Evolutionary conservation across 2,329 filamentous ascomycete species (phyloP).

Genomic region (Ambrosiella xylebori): DNA sequence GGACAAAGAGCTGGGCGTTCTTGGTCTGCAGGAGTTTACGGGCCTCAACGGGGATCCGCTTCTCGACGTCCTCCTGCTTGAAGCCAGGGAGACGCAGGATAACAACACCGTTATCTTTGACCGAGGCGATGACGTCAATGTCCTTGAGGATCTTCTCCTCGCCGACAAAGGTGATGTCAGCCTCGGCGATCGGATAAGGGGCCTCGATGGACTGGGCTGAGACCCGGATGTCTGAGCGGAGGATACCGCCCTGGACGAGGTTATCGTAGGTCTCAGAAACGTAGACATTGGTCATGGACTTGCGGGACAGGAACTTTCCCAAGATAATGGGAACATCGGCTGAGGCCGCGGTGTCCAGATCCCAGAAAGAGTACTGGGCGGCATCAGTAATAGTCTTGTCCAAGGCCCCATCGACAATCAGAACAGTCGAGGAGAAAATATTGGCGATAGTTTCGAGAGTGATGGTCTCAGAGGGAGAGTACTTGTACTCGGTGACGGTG

Average conservation of each 20-base stretch:
- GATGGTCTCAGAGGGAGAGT: slow-evolving; percentile 48
- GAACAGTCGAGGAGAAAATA: slow-evolving; percentile 32
- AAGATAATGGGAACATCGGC: slow-evolving; percentile 45
- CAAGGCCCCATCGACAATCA: slow-evolving; percentile 32
- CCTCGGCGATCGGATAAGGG: slow-evolving; percentile 62
- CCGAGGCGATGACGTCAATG: slow-evolving; percentile 52
- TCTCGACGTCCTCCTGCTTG: slow-evolving; percentile 81
- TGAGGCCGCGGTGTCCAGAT: slow-evolving; percentile 57
- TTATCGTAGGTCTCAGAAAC: slow-evolving; percentile 46
- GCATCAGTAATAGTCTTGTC: slow-evolving; percentile 25
- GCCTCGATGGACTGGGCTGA: slow-evolving; percentile 72
- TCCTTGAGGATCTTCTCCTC: slow-evolving; percentile 65
- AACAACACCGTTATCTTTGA: slow-evolving; percentile 55
- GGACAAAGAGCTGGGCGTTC: slow-evolving; percentile 51
- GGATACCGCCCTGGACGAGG: slow-evolving; percentile 56
- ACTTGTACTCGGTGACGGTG: slow-evolving; percentile 70
- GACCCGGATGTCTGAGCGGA: slow-evolving; percentile 71
- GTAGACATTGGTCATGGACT: slow-evolving; percentile 45
- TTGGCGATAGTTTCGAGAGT: slow-evolving; percentile 37
- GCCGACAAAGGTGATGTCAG: slow-evolving; percentile 63
- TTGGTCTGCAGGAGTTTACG: slow-evolving; percentile 57
- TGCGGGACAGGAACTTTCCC: slow-evolving; percentile 50
- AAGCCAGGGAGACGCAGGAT: slow-evolving; percentile 60
- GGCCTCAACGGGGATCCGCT: slow-evolving; percentile 55
- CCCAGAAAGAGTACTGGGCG: slow-evolving; percentile 81